Conservation (phyloP, 2,329 filamentous ascomycete species). For the Zymoseptoria pseudotritici region DNA sequence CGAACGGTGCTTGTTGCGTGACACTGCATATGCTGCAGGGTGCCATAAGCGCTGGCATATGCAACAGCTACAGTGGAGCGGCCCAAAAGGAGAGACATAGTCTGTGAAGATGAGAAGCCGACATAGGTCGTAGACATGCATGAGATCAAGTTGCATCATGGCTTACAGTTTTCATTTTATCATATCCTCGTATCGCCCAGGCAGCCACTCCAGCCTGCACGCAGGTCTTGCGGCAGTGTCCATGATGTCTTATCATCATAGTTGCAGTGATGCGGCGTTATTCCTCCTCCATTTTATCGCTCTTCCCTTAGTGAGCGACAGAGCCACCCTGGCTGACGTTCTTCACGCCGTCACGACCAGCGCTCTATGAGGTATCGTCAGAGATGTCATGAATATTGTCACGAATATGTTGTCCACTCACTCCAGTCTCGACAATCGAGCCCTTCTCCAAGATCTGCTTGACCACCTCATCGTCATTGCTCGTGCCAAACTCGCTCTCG, state of each 20-base stretch:
- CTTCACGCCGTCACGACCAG: constrained; percentile 36
- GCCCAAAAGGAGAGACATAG: too few relatives aligned
- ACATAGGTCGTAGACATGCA: too few relatives aligned
- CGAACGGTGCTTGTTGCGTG: neutral
- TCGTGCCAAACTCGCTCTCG: constrained; percentile 80
- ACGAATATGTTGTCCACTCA: constrained; percentile 31
- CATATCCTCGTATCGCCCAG: too few relatives aligned
- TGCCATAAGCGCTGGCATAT: neutral
- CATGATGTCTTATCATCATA: neutral
- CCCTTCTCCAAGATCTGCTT: constrained; percentile 74
- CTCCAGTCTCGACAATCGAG: constrained; percentile 54
- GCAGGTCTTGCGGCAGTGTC: too few relatives aligned
- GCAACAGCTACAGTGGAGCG: neutral
- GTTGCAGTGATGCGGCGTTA: neutral
- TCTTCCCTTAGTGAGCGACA: constrained; percentile 20
- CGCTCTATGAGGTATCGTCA: constrained; percentile 23
- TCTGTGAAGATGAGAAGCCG: too few relatives aligned
- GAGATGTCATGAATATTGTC: neutral
- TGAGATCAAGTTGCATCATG: too few relatives aligned
- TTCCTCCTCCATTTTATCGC: neutral
- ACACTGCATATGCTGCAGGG: neutral
- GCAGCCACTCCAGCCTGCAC: too few relatives aligned
- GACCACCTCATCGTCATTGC: constrained; percentile 71
- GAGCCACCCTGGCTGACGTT: constrained; percentile 35
- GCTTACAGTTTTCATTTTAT: too few relatives aligned